These are phyloP conservation scores for Umbelopsis sp. DNA, from an alignment of 192 early-diverging fungal species.

Conservation along the genomic window DNA sequence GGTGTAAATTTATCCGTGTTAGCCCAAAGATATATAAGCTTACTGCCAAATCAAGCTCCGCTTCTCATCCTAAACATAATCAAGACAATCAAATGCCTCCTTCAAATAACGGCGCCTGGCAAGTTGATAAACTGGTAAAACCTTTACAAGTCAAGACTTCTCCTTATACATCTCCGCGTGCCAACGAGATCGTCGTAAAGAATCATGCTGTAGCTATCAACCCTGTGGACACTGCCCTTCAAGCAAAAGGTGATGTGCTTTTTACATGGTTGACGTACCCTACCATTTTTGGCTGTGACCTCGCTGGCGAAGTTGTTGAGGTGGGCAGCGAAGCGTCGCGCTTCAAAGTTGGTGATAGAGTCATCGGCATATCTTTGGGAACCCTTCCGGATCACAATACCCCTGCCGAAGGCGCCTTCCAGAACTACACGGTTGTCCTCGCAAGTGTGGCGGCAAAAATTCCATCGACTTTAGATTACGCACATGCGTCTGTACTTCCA, in stretches of 20 bases:
- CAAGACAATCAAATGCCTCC: too few species aligned
- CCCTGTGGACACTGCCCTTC: slow-evolving; percentile 1
- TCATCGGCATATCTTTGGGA: slow-evolving; percentile 39
- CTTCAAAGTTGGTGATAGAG: slow-evolving; percentile 46
- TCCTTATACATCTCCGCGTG: slow-evolving; percentile 9
- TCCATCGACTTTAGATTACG: slow-evolving; percentile 28
- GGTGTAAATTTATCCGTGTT: too few species aligned
- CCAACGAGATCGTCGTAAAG: slow-evolving; percentile 20
- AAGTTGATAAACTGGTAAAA: background rate
- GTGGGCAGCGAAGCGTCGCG: slow-evolving; percentile 30
- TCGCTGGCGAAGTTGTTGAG: slow-evolving; percentile 46
- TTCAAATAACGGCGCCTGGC: background rate
- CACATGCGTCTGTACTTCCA: slow-evolving; percentile 50
- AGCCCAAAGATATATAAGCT: too few species aligned
- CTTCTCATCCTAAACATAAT: too few species aligned
- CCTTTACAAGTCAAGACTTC: background rate
- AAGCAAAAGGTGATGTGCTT: background rate
- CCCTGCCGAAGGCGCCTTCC: slow-evolving; percentile 1
- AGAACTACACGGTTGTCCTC: background rate
- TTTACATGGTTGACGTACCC: slow-evolving; percentile 30
- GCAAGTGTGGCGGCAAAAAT: background rate
- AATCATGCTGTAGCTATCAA: slow-evolving; percentile 19
- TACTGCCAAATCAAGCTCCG: too few species aligned
- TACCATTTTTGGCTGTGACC: slow-evolving; percentile 53
- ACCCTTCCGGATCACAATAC: slow-evolving; percentile 33